phyloP scores from a whole-genome alignment of 2,329 filamentous ascomycete genomes.

The Ophiobolus disseminans region DNA sequence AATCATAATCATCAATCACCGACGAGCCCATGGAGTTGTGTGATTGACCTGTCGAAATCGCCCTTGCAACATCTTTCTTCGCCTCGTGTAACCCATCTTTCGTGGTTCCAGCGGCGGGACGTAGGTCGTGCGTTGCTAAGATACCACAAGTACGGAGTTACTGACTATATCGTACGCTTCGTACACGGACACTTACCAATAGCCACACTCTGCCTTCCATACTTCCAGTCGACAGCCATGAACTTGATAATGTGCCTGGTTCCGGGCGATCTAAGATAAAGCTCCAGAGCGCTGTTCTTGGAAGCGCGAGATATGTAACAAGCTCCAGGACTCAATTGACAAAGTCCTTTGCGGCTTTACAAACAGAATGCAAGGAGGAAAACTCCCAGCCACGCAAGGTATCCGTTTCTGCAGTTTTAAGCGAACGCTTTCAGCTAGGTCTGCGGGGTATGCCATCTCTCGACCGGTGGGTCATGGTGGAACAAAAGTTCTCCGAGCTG shows the following conservation, averaged over 20 bases:
- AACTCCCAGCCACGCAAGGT: no score
- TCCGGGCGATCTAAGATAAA: no score
- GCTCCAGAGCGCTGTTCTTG: no score
- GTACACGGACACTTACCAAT: no score
- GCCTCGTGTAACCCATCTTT: neutral
- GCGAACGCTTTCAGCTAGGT: neutral
- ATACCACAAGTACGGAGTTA: no score
- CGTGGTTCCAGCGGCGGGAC: neutral
- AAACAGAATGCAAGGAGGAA: no score
- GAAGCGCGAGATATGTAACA: no score
- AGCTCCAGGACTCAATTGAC: no score
- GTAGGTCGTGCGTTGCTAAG: neutral
- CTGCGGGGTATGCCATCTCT: neutral
- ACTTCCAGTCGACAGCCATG: neutral
- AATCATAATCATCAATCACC: neutral
- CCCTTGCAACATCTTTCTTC: neutral
- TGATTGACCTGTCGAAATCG: neutral
- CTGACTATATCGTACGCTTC: no score
- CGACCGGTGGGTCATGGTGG: neutral
- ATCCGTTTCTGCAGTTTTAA: no score
- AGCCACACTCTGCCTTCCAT: neutral
- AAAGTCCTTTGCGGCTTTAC: no score
- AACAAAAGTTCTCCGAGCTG: neutral
- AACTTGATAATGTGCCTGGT: no score
- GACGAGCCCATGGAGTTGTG: neutral